phyloP scores from a whole-genome alignment of 208 protist species.

The Trypanosoma vivax region DNA sequence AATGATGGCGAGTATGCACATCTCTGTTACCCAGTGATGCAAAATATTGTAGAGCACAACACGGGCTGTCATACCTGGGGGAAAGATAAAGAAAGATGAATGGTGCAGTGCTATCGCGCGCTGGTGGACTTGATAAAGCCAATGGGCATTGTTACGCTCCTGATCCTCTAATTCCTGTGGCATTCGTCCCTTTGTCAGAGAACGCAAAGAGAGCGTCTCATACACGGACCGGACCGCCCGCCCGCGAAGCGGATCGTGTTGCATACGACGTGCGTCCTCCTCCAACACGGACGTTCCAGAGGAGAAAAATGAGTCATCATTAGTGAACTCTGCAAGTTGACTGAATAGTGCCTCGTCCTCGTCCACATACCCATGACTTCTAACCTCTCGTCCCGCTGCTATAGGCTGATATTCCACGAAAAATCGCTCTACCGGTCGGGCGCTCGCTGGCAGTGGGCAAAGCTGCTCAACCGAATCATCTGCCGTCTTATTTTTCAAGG shows the following conservation, averaged over 20 bases:
- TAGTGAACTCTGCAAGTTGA: conserved; percentile 86
- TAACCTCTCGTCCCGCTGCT: neutral
- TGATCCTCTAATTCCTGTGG: conserved; percentile 47
- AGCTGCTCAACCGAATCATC: conserved; percentile 50
- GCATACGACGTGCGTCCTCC: conserved; percentile 46
- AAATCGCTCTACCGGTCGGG: conserved; percentile 69
- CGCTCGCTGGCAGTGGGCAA: conserved; percentile 42
- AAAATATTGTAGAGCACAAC: conserved; percentile 87
- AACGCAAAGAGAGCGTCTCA: conserved; percentile 56
- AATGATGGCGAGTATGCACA: conserved; percentile 68
- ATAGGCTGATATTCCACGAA: conserved; percentile 64
- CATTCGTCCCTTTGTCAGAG: conserved; percentile 46
- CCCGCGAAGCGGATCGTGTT: conserved; percentile 34
- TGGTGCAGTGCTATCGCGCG: conserved; percentile 66
- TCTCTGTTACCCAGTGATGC: conserved; percentile 85
- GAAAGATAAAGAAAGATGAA: conserved; percentile 85
- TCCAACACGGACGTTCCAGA: conserved; percentile 55
- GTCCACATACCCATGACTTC: conserved; percentile 11
- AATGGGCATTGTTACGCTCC: conserved; percentile 31
- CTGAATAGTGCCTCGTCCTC: conserved; percentile 77
- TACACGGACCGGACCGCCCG: conserved; percentile 49
- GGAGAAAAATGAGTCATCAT: conserved; percentile 88
- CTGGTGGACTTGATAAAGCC: conserved; percentile 80
- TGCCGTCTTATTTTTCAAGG: neutral
- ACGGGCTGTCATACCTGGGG: conserved; percentile 67